These are phyloP conservation scores for Phialocephala sp. DNA, from an alignment of 2,329 filamentous ascomycete species.

Conservation along the genomic window DNA sequence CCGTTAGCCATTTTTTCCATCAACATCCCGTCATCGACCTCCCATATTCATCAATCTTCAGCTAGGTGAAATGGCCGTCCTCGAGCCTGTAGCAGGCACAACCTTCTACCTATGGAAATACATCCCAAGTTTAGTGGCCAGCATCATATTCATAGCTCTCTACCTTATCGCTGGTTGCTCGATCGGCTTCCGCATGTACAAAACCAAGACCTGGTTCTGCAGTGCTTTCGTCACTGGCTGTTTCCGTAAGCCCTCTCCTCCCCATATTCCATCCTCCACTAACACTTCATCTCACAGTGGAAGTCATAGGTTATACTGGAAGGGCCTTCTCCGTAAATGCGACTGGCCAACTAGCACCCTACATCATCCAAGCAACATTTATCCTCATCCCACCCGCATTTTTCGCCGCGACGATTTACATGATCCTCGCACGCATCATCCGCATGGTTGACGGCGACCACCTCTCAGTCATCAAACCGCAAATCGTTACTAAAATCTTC, in stretches of 20 bases:
- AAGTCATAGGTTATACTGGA: conserved; percentile 46
- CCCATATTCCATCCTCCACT: background rate
- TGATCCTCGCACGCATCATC: conserved; percentile 47
- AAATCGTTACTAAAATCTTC: conserved; percentile 48
- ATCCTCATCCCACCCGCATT: conserved; percentile 48
- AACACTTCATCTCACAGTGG: conserved; percentile 39
- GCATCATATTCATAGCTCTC: conserved; percentile 47
- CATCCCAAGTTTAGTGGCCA: conserved; percentile 51
- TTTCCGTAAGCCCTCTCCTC: conserved; percentile 41
- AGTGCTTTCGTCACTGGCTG: conserved; percentile 46
- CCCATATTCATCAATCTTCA: no score
- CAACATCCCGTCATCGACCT: no score
- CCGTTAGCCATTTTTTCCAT: no score
- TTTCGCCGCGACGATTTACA: conserved; percentile 47
- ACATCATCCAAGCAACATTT: conserved; percentile 45
- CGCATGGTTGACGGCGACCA: conserved; percentile 42
- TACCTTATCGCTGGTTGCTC: conserved; percentile 39
- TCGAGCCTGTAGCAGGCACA: conserved; percentile 41
- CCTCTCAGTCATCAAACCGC: conserved; percentile 42
- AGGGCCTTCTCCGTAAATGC: conserved; percentile 36
- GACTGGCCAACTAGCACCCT: conserved; percentile 37
- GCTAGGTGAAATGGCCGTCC: conserved; percentile 38
- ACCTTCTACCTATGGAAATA: conserved; percentile 51
- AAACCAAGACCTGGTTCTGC: conserved; percentile 41
- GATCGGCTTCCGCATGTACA: conserved; percentile 42